Evolutionary conservation across 768 basidiomycete species (phyloP), one percentile per base, ranked within the genome.

Genomic region (Tylopilus balloui): DNA sequence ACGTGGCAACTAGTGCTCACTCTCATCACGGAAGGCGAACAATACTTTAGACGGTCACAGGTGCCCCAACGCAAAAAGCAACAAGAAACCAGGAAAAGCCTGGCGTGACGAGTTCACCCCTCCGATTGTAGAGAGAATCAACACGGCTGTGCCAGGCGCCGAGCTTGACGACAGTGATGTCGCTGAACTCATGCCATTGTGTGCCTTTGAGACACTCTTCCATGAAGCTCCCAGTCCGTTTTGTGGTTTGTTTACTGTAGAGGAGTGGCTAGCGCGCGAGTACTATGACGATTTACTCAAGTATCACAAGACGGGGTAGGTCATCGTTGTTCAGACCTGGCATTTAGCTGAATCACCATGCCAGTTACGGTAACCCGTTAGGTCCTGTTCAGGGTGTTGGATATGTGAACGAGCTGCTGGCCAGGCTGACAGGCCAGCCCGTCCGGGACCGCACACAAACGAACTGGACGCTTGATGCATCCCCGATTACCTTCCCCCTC

Each of bases 351-450:
- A 52, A 36, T 41, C 9, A 21, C 5, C 11, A 36, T 17, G n/a
- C 9, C 51, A 87, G 86, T 17, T 78, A 88, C 51, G 88, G 89
- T 4, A 79, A 81, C 52, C 55, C 64, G 2, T 71, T 92, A 1
- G 89, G 90, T 2, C 83, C 72, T 5, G 80, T 90, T 7, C 88
- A 89, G 62, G 89, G 90, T 27, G 83, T 92, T 4, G 92, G 92
- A 6, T 95, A 88, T 63, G 73, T 88, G 60, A 92, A 92, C 63
- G 92, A 94, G 69, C 78, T 95, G n/a, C 64, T 94, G 19, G 88
- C 89, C 0, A 80, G 93, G 11, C 74, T 95, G 36, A 88, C 84
- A 0, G 73, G 74, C 14, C 66, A 65, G 14, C 78, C 82, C 3
- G 87, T 90, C 27, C 64, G 62, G 34, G 88, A 92, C 65, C 53